Evolutionary conservation across 768 basidiomycete species (phyloP), one percentile per base, ranked within the genome.

Genomic region (Collybia mongolica): DNA sequence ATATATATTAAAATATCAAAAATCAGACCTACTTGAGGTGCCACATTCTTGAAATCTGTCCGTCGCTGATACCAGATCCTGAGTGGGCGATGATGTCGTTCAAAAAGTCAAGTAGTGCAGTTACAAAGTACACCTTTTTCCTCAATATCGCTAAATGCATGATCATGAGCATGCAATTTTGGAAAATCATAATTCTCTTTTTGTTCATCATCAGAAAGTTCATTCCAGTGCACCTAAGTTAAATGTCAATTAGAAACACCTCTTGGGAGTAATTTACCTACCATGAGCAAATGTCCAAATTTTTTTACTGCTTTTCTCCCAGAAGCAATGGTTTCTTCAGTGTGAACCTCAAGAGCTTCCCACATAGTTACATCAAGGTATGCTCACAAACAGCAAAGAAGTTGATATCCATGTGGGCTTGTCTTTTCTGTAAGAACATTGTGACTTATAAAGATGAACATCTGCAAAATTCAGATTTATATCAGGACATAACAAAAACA

Each of bases 171-270:
- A 40, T 76, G 74, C 0, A 52, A 54, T 46, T 76, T 76, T 1
- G 65, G 68, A 52, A 72, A 70, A 17, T 72, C 43, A 70, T 70
- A 74, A 3, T 38, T 54, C 53, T 60, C 67, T 53, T 2, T 51
- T 19, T 44, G 29, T 18, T 52, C 12, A 8, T 4, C 36, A 20
- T 37, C 28, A 8, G 39, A n/a, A 11, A 18, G 39, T 24, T 38
- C 19, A 44, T 20, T 39, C 19, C 26, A 50, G 36, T 37, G 7
- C 29, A 14, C 18, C 43, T 44, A 48, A 58, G 61, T 42, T 57
- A 28, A 2, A 53, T 62, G 15, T 58, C n/a, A 5, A 32, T 6
- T 7, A 38, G 8, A 12, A 60, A 22, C 11, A 59, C 19, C 17
- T 38, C 37, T 32, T 59, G 32, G 39, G 6, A 40, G 15, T 39